Base-by-base conservation (phyloP, 345 rosid genomes). In the Eucalyptus paniculata region DNA sequence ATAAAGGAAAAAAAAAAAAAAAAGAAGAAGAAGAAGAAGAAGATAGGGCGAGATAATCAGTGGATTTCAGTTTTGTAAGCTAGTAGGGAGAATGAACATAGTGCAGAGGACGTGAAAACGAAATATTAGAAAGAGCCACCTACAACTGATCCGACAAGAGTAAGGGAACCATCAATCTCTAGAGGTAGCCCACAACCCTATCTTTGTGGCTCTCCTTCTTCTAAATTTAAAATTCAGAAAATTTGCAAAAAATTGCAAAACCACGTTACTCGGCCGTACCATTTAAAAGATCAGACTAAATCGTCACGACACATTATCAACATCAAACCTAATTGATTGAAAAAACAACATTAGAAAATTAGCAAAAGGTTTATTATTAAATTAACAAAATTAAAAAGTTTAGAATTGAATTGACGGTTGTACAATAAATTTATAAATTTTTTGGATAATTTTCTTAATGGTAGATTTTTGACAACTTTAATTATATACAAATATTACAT, bases 341-440 rank as follows among this genome's bases (percentile, higher is more conserved):
- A 60, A 58, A 11, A 5, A 0, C 4, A 6, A 28, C 4, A 28
- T 65, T 15, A 7, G 3, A n/a, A 65, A 65, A n/a, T 65, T 15
- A n/a, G 34, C 6, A 15, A n/a, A n/a, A 65, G 0, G 12, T 4
- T 62, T 62, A 30, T 6, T 6, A 62, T 62, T 7, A 65, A 6
- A 65, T n/a, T 65, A 32, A 15, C 1, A 2, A 65, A 15, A 65
- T 28, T 28, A 0, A 28, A 60, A 62, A 6, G 1, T 28, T 60
- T 28, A 62, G 8, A 28, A 28, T 28, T 28, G 17, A 28, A 12
- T 62, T 28, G 34, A 62, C 1, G 17, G 3, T 28, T 26, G 3
- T 7, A n/a, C 0, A 65, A 65, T 15, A 65, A 6, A 7, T 8
- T 65, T n/a, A n/a, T 6, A 8, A 65, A 7, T 3, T 4, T 65